Conservation (phyloP, 768 basidiomycete genomes). For the Mrakia hoshinonis region DNA sequence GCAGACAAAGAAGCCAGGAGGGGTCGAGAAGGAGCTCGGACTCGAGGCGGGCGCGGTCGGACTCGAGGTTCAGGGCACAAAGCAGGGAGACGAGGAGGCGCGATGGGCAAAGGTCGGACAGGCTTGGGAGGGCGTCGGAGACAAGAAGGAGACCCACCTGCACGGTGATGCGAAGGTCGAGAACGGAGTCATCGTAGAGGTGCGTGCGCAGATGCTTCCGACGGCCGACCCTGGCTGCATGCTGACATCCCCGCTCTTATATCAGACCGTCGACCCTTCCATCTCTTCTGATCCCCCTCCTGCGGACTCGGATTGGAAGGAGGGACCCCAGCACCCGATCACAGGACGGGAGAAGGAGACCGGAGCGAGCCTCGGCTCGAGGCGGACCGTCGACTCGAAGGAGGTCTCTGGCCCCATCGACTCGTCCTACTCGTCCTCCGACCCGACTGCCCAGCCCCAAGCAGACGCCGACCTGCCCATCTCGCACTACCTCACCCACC, state of each 20-base stretch:
- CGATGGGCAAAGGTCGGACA: constrained; percentile 15
- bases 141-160: constrained; percentile 2
- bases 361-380: no score
- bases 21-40: constrained; percentile 18
- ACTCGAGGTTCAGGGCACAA: neutral
- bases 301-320: neutral
- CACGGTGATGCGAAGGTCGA: neutral
- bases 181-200: constrained; percentile 12
- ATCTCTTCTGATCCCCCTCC: neutral
- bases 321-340: neutral
- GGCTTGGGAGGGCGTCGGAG: constrained; percentile 19
- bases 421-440: neutral
- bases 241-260: neutral
- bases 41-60: neutral
- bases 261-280: constrained; percentile 9
- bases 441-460: neutral
- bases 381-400: no score
- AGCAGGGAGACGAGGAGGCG: constrained; percentile 21
- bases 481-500: constrained; percentile 19
- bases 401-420: no score
- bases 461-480: constrained; percentile 25
- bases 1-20: neutral
- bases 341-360: neutral
- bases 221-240: neutral
- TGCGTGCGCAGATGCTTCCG: neutral